phyloP scores from a whole-genome alignment of 225 moss, liverwort and hornwort species.

The Asterella californica region DNA sequence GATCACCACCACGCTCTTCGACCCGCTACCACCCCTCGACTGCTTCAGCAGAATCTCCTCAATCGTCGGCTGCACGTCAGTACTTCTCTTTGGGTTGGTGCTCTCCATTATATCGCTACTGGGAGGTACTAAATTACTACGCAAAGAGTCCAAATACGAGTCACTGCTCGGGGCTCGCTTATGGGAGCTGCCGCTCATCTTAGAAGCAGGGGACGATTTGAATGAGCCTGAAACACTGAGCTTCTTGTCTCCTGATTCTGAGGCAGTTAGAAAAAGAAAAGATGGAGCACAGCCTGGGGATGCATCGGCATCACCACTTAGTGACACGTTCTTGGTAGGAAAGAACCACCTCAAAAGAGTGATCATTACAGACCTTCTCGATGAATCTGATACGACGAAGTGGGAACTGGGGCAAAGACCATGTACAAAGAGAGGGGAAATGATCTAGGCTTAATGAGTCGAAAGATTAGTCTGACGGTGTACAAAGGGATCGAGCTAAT shows the following conservation, averaged over 20 bases:
- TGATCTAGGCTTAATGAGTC: neutral
- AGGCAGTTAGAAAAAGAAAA: neutral
- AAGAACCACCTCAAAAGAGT: slow-evolving; percentile 12
- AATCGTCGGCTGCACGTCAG: neutral
- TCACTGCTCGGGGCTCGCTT: neutral
- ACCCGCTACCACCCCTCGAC: slow-evolving; percentile 27
- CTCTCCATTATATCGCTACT: slow-evolving; percentile 18
- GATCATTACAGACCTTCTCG: slow-evolving; percentile 11
- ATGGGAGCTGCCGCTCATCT: neutral
- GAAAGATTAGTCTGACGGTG: neutral
- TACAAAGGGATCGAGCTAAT: neutral
- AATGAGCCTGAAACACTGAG: neutral
- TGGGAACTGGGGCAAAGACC: neutral
- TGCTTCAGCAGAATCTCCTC: neutral
- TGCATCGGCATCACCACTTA: slow-evolving; percentile 6
- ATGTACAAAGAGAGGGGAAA: neutral
- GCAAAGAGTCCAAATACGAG: neutral
- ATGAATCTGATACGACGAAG: neutral
- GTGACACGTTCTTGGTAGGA: slow-evolving; percentile 19
- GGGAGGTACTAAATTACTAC: neutral
- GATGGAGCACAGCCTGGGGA: neutral
- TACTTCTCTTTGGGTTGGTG: neutral
- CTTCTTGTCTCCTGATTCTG: neutral
- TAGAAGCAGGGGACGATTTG: neutral
- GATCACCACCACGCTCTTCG: slow-evolving; percentile 53